Conservation (phyloP, 2,329 filamentous ascomycete species). For the Fusarium lyarnte region DNA sequence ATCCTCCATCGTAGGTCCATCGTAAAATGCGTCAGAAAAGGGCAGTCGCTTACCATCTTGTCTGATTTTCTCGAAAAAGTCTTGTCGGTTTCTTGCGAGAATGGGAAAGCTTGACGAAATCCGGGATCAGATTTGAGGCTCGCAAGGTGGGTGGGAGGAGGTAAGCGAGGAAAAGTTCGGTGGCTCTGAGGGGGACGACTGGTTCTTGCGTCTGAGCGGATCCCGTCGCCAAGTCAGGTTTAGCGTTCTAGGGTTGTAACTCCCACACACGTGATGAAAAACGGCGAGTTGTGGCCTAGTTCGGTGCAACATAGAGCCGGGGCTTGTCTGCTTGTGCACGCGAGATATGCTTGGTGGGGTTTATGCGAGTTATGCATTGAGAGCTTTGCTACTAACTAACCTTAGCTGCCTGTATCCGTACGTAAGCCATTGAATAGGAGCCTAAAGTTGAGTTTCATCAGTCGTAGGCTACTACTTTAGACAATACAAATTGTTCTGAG, state of each 20-base stretch:
- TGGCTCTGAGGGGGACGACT: constrained; percentile 49
- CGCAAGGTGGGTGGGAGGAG: constrained; percentile 59
- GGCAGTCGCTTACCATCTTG: constrained; percentile 73
- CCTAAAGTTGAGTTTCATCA: constrained; percentile 14
- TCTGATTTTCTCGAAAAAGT: constrained; percentile 61
- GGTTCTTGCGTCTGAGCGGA: constrained; percentile 50
- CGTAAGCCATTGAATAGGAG: constrained; percentile 27
- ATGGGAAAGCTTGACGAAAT: constrained; percentile 61
- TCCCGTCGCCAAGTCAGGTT: constrained; percentile 50
- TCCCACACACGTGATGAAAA: constrained; percentile 51
- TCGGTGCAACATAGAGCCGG: constrained; percentile 38
- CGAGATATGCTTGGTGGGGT: constrained; percentile 15
- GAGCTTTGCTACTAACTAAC: constrained; percentile 6
- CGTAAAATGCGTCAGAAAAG: constrained; percentile 28
- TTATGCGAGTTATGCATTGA: constrained; percentile 35
- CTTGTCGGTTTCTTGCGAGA: constrained; percentile 58
- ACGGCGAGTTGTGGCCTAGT: constrained; percentile 8
- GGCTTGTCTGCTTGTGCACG: constrained; percentile 39
- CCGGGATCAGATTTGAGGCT: constrained; percentile 65
- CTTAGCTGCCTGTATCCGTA: neutral
- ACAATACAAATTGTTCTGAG: constrained; percentile 1
- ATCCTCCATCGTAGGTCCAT: constrained; percentile 35
- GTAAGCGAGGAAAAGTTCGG: constrained; percentile 62
- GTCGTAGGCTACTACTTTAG: constrained; percentile 28
- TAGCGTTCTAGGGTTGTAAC: constrained; percentile 53